Base-by-base conservation (phyloP, 257 asterid genomes). In the Lantana camara region DNA sequence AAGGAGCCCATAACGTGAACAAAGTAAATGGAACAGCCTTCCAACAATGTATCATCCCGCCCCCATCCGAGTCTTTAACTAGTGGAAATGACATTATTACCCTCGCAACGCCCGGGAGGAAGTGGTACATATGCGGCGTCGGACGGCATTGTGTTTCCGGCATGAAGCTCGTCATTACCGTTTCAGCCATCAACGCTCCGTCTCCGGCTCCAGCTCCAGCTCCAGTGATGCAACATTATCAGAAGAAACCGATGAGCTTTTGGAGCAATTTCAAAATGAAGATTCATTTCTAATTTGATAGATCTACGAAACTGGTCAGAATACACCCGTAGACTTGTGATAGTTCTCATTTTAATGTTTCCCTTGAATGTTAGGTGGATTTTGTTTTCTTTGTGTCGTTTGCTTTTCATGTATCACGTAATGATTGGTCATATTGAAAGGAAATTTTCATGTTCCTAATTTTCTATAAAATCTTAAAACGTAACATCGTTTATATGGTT, bases 101-200 rank as follows among this genome's bases (percentile, higher is more conserved):
- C 65, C 32, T 27, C 5, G 32, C 32, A 27, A 27, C 32, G 32
- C 82, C 70, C 1, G 89, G 85, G 22, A 74, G 47, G 59, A 74
- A 79, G 54, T 77, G 88, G 88, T 82, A 79, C 57, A 32, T 79
- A 23, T 71, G 78, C 35, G 74, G 77, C 0, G 68, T 79, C 21
- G 68, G 53, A 17, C 20, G n/a, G 1, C 83, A 79, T 16, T 82
- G 85, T 37, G 42, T 22, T 1, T 0, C 1, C 0, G 88, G 83
- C 20, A 67, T 76, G 87, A 84, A 72, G 75, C 68, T 84, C 19
- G 74, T 35, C 67, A 77, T 84, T 10, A 73, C 62, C 3, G 70
- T 84, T 29, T 35, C 32, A n/a, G n/a, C n/a, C n/a, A n/a, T 7
- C 40, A 35, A 5, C 32, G 40, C 49, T 6, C 9, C 8, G 1